A percentile compares a stretch with the other conserved stretches of the same genome.
Conservation (phyloP, 306 rosid genomes). For the Sicyos baderoa region DNA sequence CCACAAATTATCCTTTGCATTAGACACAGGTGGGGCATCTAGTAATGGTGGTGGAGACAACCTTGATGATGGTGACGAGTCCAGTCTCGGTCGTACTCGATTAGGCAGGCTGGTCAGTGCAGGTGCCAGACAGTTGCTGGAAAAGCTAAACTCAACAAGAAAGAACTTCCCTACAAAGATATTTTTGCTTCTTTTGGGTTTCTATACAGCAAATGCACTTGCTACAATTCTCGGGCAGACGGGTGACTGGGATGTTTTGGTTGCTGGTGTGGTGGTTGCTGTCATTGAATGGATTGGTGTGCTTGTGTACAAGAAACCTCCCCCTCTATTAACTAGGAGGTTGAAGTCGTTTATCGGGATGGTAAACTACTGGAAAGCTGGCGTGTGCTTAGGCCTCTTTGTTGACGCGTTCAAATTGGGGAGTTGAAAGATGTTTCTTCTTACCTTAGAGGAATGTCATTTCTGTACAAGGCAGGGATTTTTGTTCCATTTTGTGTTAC, state of each 20-base stretch:
- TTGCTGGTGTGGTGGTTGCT: constrained; percentile 90
- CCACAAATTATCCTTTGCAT: constrained; percentile 61
- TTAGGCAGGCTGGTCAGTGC: constrained; percentile 81
- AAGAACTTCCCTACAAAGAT: constrained; percentile 79
- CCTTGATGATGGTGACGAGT: constrained; percentile 40
- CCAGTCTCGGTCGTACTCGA: constrained; percentile 68
- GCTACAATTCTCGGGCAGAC: constrained; percentile 99
- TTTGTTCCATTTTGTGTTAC: neutral
- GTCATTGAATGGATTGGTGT: constrained; percentile 92
- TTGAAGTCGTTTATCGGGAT: constrained; percentile 59
- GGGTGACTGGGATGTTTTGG: constrained; percentile 94
- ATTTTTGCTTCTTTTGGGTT: constrained; percentile 86
- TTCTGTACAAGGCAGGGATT: neutral
- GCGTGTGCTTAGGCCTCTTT: constrained; percentile 91
- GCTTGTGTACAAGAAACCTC: constrained; percentile 70
- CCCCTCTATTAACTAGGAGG: constrained; percentile 46
- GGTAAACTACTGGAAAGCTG: constrained; percentile 95
- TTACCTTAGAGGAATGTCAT: neutral
- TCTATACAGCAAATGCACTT: constrained; percentile 93
- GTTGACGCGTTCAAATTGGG: constrained; percentile 97
- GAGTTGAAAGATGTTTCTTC: constrained; percentile 36
- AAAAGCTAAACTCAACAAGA: constrained; percentile 72
- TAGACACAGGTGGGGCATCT: constrained; percentile 73
- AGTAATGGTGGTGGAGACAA: constrained; percentile 53
- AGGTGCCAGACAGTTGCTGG: constrained; percentile 72